These are phyloP conservation scores for Phaeotremella skinneri DNA, from an alignment of 768 basidiomycete species.

Conservation along the genomic window DNA sequence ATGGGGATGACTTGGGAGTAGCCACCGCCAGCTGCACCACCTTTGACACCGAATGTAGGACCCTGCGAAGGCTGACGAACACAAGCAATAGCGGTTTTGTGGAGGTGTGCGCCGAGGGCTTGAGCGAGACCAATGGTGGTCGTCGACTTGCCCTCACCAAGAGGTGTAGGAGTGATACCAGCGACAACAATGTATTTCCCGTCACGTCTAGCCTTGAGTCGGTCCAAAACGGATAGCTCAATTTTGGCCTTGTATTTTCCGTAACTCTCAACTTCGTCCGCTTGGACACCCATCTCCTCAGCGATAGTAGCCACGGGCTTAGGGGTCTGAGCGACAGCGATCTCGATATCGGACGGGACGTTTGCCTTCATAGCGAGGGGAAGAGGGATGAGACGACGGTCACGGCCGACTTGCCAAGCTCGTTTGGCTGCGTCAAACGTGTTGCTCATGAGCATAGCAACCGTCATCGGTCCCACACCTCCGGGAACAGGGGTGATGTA, in stretches of 20 bases:
- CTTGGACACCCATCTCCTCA: conserved; percentile 77
- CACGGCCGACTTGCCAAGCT: conserved; percentile 67
- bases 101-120: conserved; percentile 89
- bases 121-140: conserved; percentile 96
- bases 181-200: conserved; percentile 97
- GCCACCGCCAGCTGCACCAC: conserved; percentile 95
- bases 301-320: conserved; percentile 83
- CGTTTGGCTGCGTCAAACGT: conserved; percentile 80
- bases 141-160: conserved; percentile 98
- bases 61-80: conserved; percentile 98
- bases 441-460: conserved; percentile 96
- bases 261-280: conserved; percentile 87
- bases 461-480: conserved; percentile 99
- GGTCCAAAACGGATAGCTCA: conserved; percentile 80
- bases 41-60: conserved; percentile 98
- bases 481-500: conserved; percentile 97
- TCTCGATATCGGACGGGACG: conserved; percentile 95
- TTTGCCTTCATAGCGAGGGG: conserved; percentile 74
- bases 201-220: conserved; percentile 76
- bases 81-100: conserved; percentile 89
- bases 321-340: conserved; percentile 89
- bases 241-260: conserved; percentile 98
- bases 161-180: conserved; percentile 92
- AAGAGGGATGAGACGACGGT: conserved; percentile 72
- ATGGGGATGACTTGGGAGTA: conserved; percentile 99